Evolutionary conservation across 192 early-diverging fungal genomes (phyloP).

Genomic region (Coemansia sp.): DNA sequence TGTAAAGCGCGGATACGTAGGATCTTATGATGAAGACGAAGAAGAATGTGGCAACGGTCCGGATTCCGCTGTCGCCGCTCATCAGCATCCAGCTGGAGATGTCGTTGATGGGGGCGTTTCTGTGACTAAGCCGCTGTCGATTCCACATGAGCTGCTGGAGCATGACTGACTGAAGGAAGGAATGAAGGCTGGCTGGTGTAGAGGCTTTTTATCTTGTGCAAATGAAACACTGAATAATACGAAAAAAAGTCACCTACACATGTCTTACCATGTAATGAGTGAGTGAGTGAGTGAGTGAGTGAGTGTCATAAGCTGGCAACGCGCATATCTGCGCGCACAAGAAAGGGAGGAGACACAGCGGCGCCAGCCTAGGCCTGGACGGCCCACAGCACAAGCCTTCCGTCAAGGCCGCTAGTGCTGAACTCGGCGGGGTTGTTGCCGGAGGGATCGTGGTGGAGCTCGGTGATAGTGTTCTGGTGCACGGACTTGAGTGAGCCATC

Average conservation of each 20-base stretch:
- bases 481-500: conserved; percentile 67
- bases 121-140: conserved; percentile 1
- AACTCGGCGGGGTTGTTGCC: conserved; percentile 26
- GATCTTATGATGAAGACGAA: neutral
- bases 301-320: neutral
- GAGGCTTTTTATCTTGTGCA: neutral
- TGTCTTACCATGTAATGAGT: neutral
- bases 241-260: no score
- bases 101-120: conserved; percentile 3
- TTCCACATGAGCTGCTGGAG: conserved; percentile 5
- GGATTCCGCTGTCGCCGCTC: neutral
- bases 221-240: neutral
- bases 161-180: neutral
- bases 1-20: conserved; percentile 19
- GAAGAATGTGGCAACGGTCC: neutral
- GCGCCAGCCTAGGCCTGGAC: conserved; percentile 23
- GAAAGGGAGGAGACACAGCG: neutral
- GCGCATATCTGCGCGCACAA: neutral
- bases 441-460: conserved; percentile 36
- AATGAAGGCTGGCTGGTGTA: neutral
- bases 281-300: conserved; percentile 9
- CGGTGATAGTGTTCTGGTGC: conserved; percentile 98
- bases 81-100: neutral
- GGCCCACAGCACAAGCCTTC: conserved; percentile 50
- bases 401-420: conserved; percentile 51